Conservation (phyloP, 306 rosid genomes). For the Vigna radiata region DNA sequence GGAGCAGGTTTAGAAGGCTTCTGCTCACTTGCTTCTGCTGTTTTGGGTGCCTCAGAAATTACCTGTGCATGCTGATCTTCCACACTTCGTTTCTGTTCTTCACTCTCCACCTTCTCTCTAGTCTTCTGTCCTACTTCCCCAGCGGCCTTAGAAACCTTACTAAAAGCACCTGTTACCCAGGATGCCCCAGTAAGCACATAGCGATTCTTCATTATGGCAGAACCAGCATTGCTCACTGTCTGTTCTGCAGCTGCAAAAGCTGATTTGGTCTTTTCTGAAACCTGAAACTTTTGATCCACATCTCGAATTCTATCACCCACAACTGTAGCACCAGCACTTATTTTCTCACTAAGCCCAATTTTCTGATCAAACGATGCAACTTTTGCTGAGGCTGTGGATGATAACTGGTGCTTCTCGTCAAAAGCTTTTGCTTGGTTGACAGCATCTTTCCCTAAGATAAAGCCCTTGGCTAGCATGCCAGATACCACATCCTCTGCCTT, state of each 20-base stretch:
- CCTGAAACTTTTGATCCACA: conserved; percentile 95
- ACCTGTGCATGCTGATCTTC: conserved; percentile 67
- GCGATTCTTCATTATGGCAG: conserved; percentile 96
- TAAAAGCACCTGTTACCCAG: conserved; percentile 92
- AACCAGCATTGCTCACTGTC: conserved; percentile 84
- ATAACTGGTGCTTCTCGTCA: conserved; percentile 83
- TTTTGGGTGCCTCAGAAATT: conserved; percentile 73
- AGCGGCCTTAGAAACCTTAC: conserved; percentile 86
- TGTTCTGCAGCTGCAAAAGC: conserved; percentile 94
- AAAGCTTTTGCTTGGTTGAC: conserved; percentile 82
- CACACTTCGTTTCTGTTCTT: conserved; percentile 62
- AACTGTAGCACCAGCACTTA: conserved; percentile 78
- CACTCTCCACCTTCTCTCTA: conserved; percentile 69
- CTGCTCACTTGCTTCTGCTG: conserved; percentile 62
- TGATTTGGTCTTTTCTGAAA: conserved; percentile 93
- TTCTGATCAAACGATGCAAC: conserved; percentile 88
- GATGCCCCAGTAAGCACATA: conserved; percentile 75
- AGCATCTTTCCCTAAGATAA: conserved; percentile 90
- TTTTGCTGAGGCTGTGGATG: conserved; percentile 86
- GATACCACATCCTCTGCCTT: conserved; percentile 97
- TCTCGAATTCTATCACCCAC: conserved; percentile 85
- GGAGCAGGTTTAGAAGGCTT: conserved; percentile 73
- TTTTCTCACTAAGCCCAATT: conserved; percentile 82
- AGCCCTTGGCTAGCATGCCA: conserved; percentile 92
- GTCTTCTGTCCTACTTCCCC: conserved; percentile 93